Evolutionary conservation across 768 basidiomycete species (phyloP).

Genomic region (Rhodotorula paludigena): DNA sequence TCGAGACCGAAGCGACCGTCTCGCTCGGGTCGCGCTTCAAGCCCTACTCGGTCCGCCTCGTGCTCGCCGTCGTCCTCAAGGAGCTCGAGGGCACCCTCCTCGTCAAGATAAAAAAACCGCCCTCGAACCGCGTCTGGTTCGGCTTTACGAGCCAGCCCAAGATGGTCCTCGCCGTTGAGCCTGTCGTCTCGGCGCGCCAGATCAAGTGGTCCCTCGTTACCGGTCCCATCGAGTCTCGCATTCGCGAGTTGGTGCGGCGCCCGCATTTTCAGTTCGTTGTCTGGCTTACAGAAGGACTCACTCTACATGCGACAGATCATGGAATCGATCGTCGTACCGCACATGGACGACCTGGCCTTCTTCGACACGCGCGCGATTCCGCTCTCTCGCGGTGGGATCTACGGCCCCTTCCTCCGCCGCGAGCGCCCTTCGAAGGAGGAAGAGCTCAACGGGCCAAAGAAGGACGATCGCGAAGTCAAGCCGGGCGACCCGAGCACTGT

Average conservation of each 20-base stretch:
- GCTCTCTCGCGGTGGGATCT: conserved; percentile 78
- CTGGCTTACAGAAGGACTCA: neutral
- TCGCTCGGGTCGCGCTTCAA: conserved; percentile 70
- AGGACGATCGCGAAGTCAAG: conserved; percentile 16
- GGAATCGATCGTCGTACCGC: conserved; percentile 89
- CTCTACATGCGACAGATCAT: conserved; percentile 71
- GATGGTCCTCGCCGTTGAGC: conserved; percentile 85
- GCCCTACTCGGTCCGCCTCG: conserved; percentile 81
- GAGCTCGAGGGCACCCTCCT: conserved; percentile 87
- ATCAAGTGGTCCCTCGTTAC: conserved; percentile 91
- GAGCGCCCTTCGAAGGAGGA: neutral
- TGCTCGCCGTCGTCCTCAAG: conserved; percentile 78
- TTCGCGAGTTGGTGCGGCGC: conserved; percentile 73
- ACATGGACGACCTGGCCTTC: conserved; percentile 97
- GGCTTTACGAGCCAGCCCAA: conserved; percentile 73
- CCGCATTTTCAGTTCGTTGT: no score
- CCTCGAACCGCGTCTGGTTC: conserved; percentile 92
- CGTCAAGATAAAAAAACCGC: conserved; percentile 79
- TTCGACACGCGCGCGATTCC: conserved; percentile 62
- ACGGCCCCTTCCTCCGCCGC: conserved; percentile 62
- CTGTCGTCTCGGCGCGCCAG: conserved; percentile 88
- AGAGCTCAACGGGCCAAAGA: conserved; percentile 20
- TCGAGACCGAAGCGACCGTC: conserved; percentile 83
- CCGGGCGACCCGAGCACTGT: conserved; percentile 12
- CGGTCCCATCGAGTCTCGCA: conserved; percentile 76